Evolutionary conservation across 1,284 basidiomycete species (phyloP).

Genomic region (Athelia sp.): DNA sequence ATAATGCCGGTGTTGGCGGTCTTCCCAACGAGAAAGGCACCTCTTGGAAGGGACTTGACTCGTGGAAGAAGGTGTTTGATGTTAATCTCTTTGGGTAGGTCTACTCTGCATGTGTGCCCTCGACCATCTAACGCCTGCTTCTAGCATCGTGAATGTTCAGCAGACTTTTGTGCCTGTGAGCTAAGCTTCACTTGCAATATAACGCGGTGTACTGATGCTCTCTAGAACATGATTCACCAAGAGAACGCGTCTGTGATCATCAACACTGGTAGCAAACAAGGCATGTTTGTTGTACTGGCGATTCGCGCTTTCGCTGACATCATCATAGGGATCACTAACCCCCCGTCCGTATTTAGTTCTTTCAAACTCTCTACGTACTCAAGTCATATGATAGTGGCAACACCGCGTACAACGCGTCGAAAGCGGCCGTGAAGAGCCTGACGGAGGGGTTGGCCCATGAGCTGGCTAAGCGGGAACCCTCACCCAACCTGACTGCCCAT

Average conservation of each 20-base stretch:
- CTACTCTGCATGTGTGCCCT: constrained; percentile 3
- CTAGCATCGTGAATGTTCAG: constrained; percentile 80
- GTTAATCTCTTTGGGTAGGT: constrained; percentile 77
- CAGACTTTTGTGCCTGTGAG: constrained; percentile 82
- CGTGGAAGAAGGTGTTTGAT: constrained; percentile 74
- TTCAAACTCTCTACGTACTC: constrained; percentile 5
- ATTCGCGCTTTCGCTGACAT: not conserved
- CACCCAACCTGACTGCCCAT: constrained; percentile 75
- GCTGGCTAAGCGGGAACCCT: constrained; percentile 57
- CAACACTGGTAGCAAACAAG: constrained; percentile 92
- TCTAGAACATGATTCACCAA: constrained; percentile 71
- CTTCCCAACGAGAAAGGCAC: constrained; percentile 37
- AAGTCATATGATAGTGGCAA: constrained; percentile 50
- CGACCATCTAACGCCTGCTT: constrained; percentile 5
- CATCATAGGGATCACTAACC: constrained; percentile 72
- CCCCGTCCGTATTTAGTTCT: constrained; percentile 55
- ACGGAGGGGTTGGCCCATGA: constrained; percentile 87
- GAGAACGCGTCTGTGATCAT: constrained; percentile 88
- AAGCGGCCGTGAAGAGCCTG: constrained; percentile 84
- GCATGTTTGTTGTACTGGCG: constrained; percentile 25
- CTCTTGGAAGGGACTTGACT: constrained; percentile 63
- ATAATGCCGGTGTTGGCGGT: constrained; percentile 73
- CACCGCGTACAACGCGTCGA: constrained; percentile 79
- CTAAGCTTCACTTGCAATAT: constrained; percentile 9
- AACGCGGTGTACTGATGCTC: constrained; percentile 3